Conservation (phyloP, 306 rosid species). For the Quercus bicolor region DNA sequence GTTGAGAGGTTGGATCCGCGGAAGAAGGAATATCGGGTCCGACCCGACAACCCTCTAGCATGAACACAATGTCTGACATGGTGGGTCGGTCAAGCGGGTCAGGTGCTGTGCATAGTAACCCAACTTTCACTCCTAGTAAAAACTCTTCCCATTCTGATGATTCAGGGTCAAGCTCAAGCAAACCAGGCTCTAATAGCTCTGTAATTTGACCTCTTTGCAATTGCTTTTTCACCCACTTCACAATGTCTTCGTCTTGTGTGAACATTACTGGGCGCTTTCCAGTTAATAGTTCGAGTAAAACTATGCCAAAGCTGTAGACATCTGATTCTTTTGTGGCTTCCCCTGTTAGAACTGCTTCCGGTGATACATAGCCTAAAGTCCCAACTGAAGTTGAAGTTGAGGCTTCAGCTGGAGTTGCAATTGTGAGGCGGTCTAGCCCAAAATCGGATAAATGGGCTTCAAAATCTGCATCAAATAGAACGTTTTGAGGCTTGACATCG, state of each 20-base stretch:
- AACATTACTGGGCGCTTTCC: slow-evolving; percentile 94
- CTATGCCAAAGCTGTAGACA: slow-evolving; percentile 89
- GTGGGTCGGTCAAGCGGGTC: slow-evolving; percentile 91
- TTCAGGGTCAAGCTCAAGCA: slow-evolving; percentile 91
- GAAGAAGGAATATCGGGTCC: slow-evolving; percentile 89
- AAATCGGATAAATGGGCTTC: slow-evolving; percentile 95
- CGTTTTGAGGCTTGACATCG: slow-evolving; percentile 76
- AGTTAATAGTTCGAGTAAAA: slow-evolving; percentile 71
- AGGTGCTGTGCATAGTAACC: slow-evolving; percentile 87
- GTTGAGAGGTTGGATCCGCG: slow-evolving; percentile 85
- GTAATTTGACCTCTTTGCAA: slow-evolving; percentile 86
- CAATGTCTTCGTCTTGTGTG: slow-evolving; percentile 88
- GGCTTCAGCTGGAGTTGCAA: slow-evolving; percentile 52
- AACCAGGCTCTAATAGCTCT: slow-evolving; percentile 80
- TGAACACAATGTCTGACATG: slow-evolving; percentile 95
- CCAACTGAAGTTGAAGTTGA: slow-evolving; percentile 69
- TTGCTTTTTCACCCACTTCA: slow-evolving; percentile 93
- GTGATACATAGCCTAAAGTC: slow-evolving; percentile 79
- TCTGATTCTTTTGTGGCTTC: slow-evolving; percentile 80
- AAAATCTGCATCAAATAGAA: slow-evolving; percentile 90
- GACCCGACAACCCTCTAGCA: slow-evolving; percentile 97
- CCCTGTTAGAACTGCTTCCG: slow-evolving; percentile 76
- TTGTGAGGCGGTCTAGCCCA: slow-evolving; percentile 62
- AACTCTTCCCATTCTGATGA: slow-evolving; percentile 98
- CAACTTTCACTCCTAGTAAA: slow-evolving; percentile 86